These are phyloP conservation scores for Pythium graminicola DNA, from an alignment of 352 stramenopile genomes.

Conservation along the genomic window DNA sequence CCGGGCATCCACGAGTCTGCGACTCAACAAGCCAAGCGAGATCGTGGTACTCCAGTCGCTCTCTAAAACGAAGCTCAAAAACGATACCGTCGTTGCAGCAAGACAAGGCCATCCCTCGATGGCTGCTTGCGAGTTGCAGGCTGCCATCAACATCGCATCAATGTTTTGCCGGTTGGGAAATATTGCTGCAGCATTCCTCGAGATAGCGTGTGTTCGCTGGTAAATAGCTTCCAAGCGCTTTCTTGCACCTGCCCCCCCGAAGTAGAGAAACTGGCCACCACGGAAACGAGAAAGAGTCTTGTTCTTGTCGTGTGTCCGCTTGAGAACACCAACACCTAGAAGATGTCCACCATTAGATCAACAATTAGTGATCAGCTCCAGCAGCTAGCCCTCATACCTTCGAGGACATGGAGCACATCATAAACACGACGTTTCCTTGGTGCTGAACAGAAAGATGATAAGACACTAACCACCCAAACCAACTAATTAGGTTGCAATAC, in stretches of 20 bases:
- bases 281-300: slow-evolving; percentile 28
- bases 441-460: slow-evolving; percentile 25
- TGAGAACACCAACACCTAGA: slow-evolving; percentile 56
- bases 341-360: neutral
- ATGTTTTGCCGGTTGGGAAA: slow-evolving; percentile 21
- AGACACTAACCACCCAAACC: no score
- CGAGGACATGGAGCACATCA: slow-evolving; percentile 69
- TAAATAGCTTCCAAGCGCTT: slow-evolving; percentile 33
- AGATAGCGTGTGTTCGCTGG: slow-evolving; percentile 11
- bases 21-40: slow-evolving; percentile 33
- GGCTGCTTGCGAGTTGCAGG: slow-evolving; percentile 39
- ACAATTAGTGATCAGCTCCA: neutral
- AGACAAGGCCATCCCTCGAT: slow-evolving; percentile 50
- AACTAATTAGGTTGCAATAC: neutral
- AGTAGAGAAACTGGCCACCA: slow-evolving; percentile 46
- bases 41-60: slow-evolving; percentile 19
- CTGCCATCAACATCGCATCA: slow-evolving; percentile 37
- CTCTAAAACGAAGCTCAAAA: slow-evolving; percentile 53
- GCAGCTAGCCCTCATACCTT: slow-evolving; percentile 34
- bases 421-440: slow-evolving; percentile 66
- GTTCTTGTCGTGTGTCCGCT: slow-evolving; percentile 36
- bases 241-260: slow-evolving; percentile 35
- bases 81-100: slow-evolving; percentile 41
- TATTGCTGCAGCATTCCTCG: neutral
- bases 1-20: slow-evolving; percentile 41